Conservation (phyloP, 208 protist genomes). For the Trypanosoma cruzi region DNA sequence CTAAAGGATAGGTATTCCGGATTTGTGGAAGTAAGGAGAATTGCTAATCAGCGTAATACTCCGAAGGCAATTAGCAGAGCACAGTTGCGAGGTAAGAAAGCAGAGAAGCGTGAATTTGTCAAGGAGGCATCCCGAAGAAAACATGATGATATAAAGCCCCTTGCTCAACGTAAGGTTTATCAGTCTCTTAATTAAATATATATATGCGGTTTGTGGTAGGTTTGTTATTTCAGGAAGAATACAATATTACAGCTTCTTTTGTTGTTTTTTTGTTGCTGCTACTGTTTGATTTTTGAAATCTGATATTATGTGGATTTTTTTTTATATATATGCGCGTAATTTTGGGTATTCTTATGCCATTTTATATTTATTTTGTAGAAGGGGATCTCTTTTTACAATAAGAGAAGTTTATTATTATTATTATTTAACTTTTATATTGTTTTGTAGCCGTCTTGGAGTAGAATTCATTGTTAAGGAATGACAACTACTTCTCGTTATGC, state of each 20-base stretch:
- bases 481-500: constrained; percentile 52
- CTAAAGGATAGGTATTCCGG: constrained; percentile 87
- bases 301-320: background rate
- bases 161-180: constrained; percentile 89
- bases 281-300: constrained; percentile 24
- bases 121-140: constrained; percentile 88
- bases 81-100: constrained; percentile 67
- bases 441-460: too few relatives aligned
- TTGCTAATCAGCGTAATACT: constrained; percentile 88
- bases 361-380: background rate
- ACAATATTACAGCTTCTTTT: constrained; percentile 19
- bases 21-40: constrained; percentile 89
- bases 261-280: constrained; percentile 27
- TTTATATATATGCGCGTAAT: background rate
- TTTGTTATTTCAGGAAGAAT: constrained; percentile 14
- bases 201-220: background rate
- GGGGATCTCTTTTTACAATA: background rate
- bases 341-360: background rate
- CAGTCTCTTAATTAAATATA: constrained; percentile 74
- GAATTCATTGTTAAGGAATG: constrained; percentile 32
- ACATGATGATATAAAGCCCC: constrained; percentile 77
- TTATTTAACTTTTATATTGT: too few relatives aligned
- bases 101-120: constrained; percentile 77
- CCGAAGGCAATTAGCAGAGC: constrained; percentile 80
- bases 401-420: background rate